Evolutionary conservation across 2,329 filamentous ascomycete species (phyloP).

Genomic region (Botrytis fragariae): DNA sequence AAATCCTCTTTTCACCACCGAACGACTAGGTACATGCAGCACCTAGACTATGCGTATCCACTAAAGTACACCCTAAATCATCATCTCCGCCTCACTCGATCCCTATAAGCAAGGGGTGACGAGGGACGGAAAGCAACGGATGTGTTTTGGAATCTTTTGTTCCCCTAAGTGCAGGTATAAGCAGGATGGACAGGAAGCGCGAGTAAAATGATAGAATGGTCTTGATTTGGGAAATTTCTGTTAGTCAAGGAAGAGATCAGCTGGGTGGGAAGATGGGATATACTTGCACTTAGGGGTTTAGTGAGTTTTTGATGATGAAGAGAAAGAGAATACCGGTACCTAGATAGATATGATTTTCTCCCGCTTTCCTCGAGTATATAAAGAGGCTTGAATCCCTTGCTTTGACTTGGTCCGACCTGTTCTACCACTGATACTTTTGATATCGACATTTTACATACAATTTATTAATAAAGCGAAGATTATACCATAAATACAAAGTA

Average conservation of each 20-base stretch:
- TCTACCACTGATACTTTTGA: neutral
- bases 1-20: neutral
- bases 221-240: neutral
- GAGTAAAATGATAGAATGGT: neutral
- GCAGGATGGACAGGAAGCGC: neutral
- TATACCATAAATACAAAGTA: neutral
- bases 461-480: neutral
- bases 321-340: too few species aligned
- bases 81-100: constrained; percentile 12
- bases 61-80: neutral
- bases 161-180: constrained; percentile 17
- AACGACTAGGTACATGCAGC: neutral
- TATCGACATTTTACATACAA: neutral
- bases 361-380: neutral
- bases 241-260: constrained; percentile 11
- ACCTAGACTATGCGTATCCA: constrained; percentile 1
- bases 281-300: constrained; percentile 25
- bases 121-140: constrained; percentile 10
- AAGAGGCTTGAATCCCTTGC: neutral
- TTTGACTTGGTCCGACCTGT: too few species aligned
- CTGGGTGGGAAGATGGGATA: constrained; percentile 14
- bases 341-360: neutral
- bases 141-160: neutral
- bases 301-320: constrained; percentile 13
- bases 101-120: constrained; percentile 18